Conservation (phyloP, 306 rosid species). For the Quercus agrifolia region DNA sequence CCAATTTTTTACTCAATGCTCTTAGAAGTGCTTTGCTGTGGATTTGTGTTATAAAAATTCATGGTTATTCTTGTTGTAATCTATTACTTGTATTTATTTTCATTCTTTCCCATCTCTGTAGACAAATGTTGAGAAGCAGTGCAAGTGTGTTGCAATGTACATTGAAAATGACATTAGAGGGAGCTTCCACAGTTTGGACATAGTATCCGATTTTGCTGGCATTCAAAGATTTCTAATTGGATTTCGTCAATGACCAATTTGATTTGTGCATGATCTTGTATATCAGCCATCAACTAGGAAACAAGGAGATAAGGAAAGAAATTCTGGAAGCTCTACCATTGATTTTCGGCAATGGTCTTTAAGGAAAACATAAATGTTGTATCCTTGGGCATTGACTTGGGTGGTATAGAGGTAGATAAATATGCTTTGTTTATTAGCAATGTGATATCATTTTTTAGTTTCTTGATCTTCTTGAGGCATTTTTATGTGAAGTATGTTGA, state of each 20-base stretch:
- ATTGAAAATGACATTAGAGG: slow-evolving; percentile 45
- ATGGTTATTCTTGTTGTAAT: not conserved
- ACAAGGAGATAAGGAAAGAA: not conserved
- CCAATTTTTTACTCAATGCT: not conserved
- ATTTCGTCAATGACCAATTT: slow-evolving; percentile 34
- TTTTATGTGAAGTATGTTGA: too few species aligned
- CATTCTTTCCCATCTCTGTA: slow-evolving; percentile 27
- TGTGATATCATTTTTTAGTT: too few species aligned
- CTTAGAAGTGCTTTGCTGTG: too few species aligned
- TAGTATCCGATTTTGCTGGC: slow-evolving; percentile 2
- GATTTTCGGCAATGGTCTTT: too few species aligned
- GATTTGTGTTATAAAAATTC: not conserved
- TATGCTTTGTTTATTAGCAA: too few species aligned
- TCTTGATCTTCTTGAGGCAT: too few species aligned
- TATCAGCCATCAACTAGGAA: not conserved
- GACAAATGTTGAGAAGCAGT: slow-evolving; percentile 86
- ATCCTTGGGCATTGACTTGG: too few species aligned
- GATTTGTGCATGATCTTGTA: not conserved
- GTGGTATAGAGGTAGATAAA: too few species aligned
- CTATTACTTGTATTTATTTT: slow-evolving; percentile 15
- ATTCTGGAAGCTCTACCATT: too few species aligned
- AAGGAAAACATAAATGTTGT: too few species aligned
- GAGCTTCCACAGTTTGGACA: slow-evolving; percentile 48
- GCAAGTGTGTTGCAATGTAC: slow-evolving; percentile 57
- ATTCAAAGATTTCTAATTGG: slow-evolving; percentile 73